Evolutionary conservation across 371 early-diverging fungal species (phyloP), one percentile per base, ranked within the genome.

Genomic region (Actinomortierella wolfii): DNA sequence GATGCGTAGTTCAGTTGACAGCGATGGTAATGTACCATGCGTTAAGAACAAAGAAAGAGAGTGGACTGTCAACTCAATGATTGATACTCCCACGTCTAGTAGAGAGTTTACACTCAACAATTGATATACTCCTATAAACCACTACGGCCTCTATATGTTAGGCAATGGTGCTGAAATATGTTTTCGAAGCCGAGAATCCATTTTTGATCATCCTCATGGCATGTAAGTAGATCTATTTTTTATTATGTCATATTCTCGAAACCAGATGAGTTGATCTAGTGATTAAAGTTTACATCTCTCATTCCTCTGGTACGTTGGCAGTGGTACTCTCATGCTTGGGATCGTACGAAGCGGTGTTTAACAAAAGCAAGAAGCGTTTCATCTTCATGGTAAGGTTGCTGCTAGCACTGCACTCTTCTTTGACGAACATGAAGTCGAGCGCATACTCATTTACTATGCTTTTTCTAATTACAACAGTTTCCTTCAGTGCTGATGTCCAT

Each of bases 121-220:
- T n/a, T n/a, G n/a, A n/a, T n/a, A n/a, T n/a, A n/a, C n/a, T n/a
- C n/a, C n/a, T n/a, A n/a, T n/a, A n/a, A n/a, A n/a, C n/a, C n/a
- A n/a, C n/a, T n/a, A n/a, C n/a, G n/a, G n/a, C n/a, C n/a, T n/a
- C n/a, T n/a, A n/a, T n/a, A n/a, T n/a, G n/a, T n/a, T 34, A 86
- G 77, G 90, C 88, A 2, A 75, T 80, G 46, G 77, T 90, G 14
- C 67, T 90, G 29, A 79, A 88, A 66, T 81, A 81, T 53, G 80
- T 90, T 24, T 90, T 90, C 64, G 80, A 81, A 56, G 84, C 86
- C 24, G 68, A 81, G 15, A 80, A 81, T 51, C 83, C 86, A 0
- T 49, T 76, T 11, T 50, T 86, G 14, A 83, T 86, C 11, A 59
- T 88, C 49, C 62, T 82, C 8, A 85, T 90, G 84, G 79, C 86